These are phyloP conservation scores for Dillenia turbinata DNA, from an alignment of 164 flowering plant species.

Conservation along the genomic window DNA sequence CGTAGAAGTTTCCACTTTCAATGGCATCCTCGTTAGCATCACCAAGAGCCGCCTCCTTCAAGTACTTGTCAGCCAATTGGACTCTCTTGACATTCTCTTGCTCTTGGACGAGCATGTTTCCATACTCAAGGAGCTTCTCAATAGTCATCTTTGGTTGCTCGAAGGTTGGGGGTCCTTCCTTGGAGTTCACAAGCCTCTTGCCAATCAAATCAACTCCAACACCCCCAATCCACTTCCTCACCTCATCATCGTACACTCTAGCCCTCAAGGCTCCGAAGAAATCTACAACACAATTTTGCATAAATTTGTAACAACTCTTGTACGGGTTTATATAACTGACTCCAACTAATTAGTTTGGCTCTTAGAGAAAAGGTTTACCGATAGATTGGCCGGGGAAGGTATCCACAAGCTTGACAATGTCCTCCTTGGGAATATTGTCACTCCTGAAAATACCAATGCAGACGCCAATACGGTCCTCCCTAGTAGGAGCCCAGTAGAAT, in stretches of 20 bases:
- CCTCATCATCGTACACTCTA: slow-evolving; percentile 62
- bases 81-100: slow-evolving; percentile 75
- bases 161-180: slow-evolving; percentile 53
- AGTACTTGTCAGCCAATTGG: slow-evolving; percentile 62
- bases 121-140: slow-evolving; percentile 56
- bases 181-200: slow-evolving; percentile 66
- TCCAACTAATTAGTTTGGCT: too few relatives aligned
- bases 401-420: slow-evolving; percentile 52
- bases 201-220: slow-evolving; percentile 49
- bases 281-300: slow-evolving; percentile 22
- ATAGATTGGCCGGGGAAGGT: slow-evolving; percentile 74
- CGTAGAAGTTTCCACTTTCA: slow-evolving; percentile 47
- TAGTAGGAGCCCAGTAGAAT: slow-evolving; percentile 72
- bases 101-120: slow-evolving; percentile 61
- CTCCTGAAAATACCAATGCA: slow-evolving; percentile 58
- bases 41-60: slow-evolving; percentile 59
- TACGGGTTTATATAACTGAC: too few relatives aligned
- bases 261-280: slow-evolving; percentile 71
- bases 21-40: slow-evolving; percentile 57
- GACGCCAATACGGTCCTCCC: slow-evolving; percentile 65
- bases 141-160: slow-evolving; percentile 60
- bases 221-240: slow-evolving; percentile 46
- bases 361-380: slow-evolving; percentile 23
- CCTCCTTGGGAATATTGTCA: slow-evolving; percentile 35
- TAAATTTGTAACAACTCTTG: neutral